Base-by-base conservation (phyloP, 305 asterid genomes). In the Petunia hybrid region DNA sequence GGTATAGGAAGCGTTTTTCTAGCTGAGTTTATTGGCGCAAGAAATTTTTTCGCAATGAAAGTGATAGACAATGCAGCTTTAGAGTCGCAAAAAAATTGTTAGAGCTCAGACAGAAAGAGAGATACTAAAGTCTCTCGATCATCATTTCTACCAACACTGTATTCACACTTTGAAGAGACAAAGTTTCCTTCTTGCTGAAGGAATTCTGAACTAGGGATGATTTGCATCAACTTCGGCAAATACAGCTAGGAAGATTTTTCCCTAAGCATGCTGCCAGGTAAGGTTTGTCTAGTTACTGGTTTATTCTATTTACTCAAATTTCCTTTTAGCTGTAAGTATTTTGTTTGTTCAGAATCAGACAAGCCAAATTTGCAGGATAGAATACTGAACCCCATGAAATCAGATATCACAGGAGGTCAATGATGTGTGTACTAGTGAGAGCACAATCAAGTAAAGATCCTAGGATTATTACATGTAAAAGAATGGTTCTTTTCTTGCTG, bases 161-260 rank as follows among this genome's bases (percentile, higher is more conserved):
- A 22, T 22, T 22, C 31, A 22, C 31, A 22, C 31, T 22, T 22
- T 22, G 31, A 22, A 22, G 31, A 22, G 31, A 22, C 31, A 22
- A 22, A 22, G 31, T 22, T 22, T 22, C 91, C 67, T 76, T 88
- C 84, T 85, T 88, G 84, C 88, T 88, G 45, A 88, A 84, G 91
- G 91, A 88, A 83, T 88, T 81, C 63, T 88, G 91, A 45, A 87
- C 91, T 38, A 89, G 91, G 22, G 91, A 89, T 81, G 91, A 88
- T 84, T 80, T 88, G 71, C 91, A 88, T 36, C 87, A 84, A 7
- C 89, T 88, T 76, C 80, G 91, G 59, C 91, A 88, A 77, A 84
- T 82, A 59, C 89, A 88, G 78, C 89, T 89, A 3, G 91, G 91
- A 63, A 88, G 85, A 76, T 88, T 60, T 83, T 88, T 88, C 38